Conservation (phyloP, 306 rosid genomes). For the Ormosia semicastrata region DNA sequence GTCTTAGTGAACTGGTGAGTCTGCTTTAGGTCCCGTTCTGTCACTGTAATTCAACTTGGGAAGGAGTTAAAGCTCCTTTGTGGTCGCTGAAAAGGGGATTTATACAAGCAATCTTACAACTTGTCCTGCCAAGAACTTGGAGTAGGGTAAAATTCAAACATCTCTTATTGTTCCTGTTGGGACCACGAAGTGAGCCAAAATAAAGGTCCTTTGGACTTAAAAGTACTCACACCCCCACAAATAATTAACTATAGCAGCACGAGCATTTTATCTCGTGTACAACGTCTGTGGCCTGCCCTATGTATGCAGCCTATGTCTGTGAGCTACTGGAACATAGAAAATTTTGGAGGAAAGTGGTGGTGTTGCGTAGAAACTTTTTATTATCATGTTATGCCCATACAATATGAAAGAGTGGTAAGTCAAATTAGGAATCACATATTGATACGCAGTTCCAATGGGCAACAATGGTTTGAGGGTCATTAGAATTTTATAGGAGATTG, state of each 20-base stretch:
- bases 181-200: conserved; percentile 22
- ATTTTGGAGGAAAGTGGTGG: conserved; percentile 4
- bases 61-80: conserved; percentile 48
- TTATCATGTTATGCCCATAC: conserved; percentile 20
- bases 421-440: background rate
- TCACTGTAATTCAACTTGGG: conserved; percentile 44
- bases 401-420: conserved; percentile 8
- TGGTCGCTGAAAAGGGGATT: conserved; percentile 37
- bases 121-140: conserved; percentile 26
- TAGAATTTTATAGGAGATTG: conserved; percentile 14
- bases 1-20: background rate
- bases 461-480: background rate
- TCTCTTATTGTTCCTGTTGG: background rate
- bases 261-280: background rate
- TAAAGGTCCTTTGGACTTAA: background rate
- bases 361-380: conserved; percentile 10
- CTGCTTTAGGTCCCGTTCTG: conserved; percentile 34
- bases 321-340: background rate
- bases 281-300: background rate
- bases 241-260: conserved; percentile 15
- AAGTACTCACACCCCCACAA: conserved; percentile 7
- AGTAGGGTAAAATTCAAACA: conserved; percentile 30
- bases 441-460: conserved; percentile 4
- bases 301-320: conserved; percentile 6
- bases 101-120: conserved; percentile 24